Percentiles rank a stretch among this genome's conserved stretches.
Evolutionary conservation across 2,329 filamentous ascomycete species (phyloP).

Genomic region (Coleophoma crateriformis): DNA sequence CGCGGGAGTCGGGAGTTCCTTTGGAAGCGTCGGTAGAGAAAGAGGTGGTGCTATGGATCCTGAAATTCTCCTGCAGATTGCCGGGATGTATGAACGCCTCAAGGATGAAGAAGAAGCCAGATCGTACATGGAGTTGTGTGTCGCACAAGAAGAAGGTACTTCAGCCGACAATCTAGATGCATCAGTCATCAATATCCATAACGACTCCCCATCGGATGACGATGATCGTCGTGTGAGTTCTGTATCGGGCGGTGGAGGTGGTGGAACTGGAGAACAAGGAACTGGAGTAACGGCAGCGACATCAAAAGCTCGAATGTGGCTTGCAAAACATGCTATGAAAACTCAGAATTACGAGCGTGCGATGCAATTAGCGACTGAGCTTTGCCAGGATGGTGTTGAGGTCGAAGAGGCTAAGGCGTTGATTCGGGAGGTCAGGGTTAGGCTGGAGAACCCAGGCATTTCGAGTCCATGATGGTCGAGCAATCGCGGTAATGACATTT

Average conservation of each 20-base stretch:
- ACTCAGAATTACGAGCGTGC: conserved; percentile 71
- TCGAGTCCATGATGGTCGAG: neutral
- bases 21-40: conserved; percentile 36
- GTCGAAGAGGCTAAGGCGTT: conserved; percentile 95
- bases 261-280: conserved; percentile 36
- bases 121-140: conserved; percentile 91
- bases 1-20: conserved; percentile 40
- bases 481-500: no score
- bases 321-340: conserved; percentile 76
- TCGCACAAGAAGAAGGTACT: conserved; percentile 83
- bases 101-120: conserved; percentile 75
- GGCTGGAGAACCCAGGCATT: conserved; percentile 36
- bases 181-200: conserved; percentile 43
- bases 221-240: conserved; percentile 23
- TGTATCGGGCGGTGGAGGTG: conserved; percentile 29
- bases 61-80: conserved; percentile 86
- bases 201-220: conserved; percentile 48
- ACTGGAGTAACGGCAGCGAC: conserved; percentile 89
- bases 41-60: conserved; percentile 67
- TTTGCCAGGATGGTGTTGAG: conserved; percentile 93
- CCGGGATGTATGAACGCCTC: conserved; percentile 78
- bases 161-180: conserved; percentile 33
- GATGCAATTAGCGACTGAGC: conserved; percentile 76
- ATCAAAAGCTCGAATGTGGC: conserved; percentile 88
- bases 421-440: conserved; percentile 77